Evolutionary conservation across 192 early-diverging fungal species (phyloP).

Genomic region (Spizellomyces punctatus): DNA sequence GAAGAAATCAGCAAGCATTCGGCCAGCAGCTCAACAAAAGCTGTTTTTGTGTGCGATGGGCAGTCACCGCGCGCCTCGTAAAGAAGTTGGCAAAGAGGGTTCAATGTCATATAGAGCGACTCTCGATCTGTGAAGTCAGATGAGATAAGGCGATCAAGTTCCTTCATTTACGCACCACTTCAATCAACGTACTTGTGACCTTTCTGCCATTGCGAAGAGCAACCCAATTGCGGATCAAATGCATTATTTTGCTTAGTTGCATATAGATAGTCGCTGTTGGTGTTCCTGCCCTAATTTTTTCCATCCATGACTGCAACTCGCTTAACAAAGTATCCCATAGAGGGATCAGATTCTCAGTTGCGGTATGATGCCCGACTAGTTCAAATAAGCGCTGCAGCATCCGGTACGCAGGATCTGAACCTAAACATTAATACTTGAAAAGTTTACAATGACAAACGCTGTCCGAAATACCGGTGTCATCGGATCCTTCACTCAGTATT

Average conservation of each 20-base stretch:
- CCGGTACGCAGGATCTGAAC: slow-evolving; percentile 22
- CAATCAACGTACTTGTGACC: too few species aligned
- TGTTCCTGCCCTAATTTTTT: too few species aligned
- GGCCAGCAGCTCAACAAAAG: too few species aligned
- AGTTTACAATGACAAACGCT: too few species aligned
- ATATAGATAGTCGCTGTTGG: background rate
- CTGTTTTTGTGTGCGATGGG: too few species aligned
- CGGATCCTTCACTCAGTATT: slow-evolving; percentile 12
- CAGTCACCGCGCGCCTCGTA: too few species aligned
- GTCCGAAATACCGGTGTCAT: background rate
- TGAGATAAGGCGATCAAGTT: too few species aligned
- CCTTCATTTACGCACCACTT: too few species aligned
- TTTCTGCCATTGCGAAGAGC: slow-evolving; percentile 24
- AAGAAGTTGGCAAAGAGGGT: too few species aligned
- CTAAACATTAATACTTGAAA: background rate
- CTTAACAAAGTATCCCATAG: slow-evolving; percentile 37
- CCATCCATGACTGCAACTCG: too few species aligned
- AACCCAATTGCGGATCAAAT: slow-evolving; percentile 20
- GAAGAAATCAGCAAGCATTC: slow-evolving; percentile 1
- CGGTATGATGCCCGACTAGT: slow-evolving; percentile 41
- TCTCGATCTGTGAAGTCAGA: too few species aligned
- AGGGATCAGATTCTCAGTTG: slow-evolving; percentile 30
- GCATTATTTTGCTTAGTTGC: slow-evolving; percentile 6
- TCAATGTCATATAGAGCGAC: too few species aligned
- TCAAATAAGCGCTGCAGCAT: slow-evolving; percentile 37